Evolutionary conservation across 2,329 filamentous ascomycete species (phyloP).

Genomic region (Raffaelea albimanens): DNA sequence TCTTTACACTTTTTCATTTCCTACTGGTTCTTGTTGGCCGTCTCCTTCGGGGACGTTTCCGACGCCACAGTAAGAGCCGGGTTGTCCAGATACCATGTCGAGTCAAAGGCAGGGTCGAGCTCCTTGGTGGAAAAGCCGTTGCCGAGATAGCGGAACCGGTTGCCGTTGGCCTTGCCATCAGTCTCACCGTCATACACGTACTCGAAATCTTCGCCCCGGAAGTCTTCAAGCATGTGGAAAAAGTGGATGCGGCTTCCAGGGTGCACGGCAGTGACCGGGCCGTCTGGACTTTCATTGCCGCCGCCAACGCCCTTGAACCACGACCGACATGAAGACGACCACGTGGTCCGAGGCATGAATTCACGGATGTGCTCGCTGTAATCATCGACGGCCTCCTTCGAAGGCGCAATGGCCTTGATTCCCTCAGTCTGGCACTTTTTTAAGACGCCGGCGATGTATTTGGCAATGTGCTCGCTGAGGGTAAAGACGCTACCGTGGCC

Average conservation of each 20-base stretch:
- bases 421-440: constrained; percentile 39
- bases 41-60: neutral
- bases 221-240: constrained; percentile 40
- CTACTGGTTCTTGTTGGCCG: neutral
- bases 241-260: constrained; percentile 42
- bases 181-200: constrained; percentile 27
- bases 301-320: constrained; percentile 40
- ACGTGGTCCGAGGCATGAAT: constrained; percentile 46
- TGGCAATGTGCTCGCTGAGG: constrained; percentile 39
- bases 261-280: constrained; percentile 38
- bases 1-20: neutral
- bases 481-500: constrained; percentile 42
- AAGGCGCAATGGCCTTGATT: constrained; percentile 36
- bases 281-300: no score
- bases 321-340: constrained; percentile 34
- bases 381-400: constrained; percentile 36
- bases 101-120: constrained; percentile 24
- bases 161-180: constrained; percentile 18
- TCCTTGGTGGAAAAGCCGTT: constrained; percentile 43
- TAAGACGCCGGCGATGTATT: constrained; percentile 39
- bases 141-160: constrained; percentile 41
- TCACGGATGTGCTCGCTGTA: constrained; percentile 37
- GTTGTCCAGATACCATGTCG: constrained; percentile 33
- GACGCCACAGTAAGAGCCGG: neutral
- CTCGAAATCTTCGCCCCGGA: constrained; percentile 44